phyloP scores from a whole-genome alignment of 169 alveolate species.

The Perkinsus olseni region DNA sequence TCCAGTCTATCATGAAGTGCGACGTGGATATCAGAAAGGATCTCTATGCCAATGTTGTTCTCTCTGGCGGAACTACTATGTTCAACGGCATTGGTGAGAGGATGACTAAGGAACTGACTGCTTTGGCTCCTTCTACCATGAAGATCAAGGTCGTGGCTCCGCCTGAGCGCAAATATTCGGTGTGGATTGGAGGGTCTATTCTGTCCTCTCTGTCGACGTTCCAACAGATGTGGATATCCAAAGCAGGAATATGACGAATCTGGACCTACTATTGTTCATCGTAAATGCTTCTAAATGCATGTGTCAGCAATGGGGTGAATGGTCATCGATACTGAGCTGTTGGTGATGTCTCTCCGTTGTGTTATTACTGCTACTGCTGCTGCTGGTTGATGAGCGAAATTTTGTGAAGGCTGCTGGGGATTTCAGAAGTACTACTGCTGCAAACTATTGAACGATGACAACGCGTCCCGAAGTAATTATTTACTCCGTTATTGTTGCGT shows the following conservation, averaged over 20 bases:
- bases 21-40: slow-evolving; percentile 92
- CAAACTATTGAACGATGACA: background rate
- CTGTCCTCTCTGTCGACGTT: slow-evolving; percentile 85
- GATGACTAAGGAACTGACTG: slow-evolving; percentile 90
- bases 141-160: slow-evolving; percentile 94
- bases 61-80: slow-evolving; percentile 93
- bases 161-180: slow-evolving; percentile 91
- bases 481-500: background rate
- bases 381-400: background rate
- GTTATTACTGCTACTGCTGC: background rate
- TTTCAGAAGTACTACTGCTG: background rate
- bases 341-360: background rate
- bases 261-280: slow-evolving; percentile 96
- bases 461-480: background rate
- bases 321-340: background rate
- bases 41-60: slow-evolving; percentile 80
- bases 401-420: background rate
- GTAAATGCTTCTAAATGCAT: slow-evolving; percentile 81
- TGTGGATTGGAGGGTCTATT: slow-evolving; percentile 96
- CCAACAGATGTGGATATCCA: slow-evolving; percentile 94
- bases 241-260: slow-evolving; percentile 95
- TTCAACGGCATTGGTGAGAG: slow-evolving; percentile 90
- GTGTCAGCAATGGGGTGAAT: background rate
- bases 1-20: slow-evolving; percentile 86
- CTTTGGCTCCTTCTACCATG: slow-evolving; percentile 91